Percentiles rank a stretch among this genome's conserved stretches.
phyloP scores from a whole-genome alignment of 1,284 basidiomycete genomes.

The Tilletia indica region DNA sequence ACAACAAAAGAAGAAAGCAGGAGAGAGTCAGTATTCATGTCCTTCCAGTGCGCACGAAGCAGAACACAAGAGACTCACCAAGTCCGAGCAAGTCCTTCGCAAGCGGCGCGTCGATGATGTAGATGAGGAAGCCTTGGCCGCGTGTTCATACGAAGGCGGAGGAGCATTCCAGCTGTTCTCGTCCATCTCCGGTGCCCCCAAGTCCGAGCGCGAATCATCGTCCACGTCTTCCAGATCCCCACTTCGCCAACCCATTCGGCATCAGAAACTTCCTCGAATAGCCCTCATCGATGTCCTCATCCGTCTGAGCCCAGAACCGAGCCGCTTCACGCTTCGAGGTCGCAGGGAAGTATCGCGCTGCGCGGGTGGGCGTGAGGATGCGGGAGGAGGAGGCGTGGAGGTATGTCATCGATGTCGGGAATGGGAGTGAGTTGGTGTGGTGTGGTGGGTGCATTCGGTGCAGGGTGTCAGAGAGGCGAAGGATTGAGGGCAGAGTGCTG shows the following conservation, averaged over 20 bases:
- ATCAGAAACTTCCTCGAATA: neutral
- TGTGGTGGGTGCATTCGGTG: constrained; percentile 15
- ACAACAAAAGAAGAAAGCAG: neutral
- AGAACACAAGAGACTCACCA: neutral
- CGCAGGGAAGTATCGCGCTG: neutral
- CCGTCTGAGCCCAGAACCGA: neutral
- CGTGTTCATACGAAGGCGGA: neutral
- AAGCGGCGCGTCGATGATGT: neutral
- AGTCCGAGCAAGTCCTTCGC: neutral
- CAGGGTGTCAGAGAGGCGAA: neutral
- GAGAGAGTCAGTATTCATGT: neutral
- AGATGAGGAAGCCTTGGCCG: neutral
- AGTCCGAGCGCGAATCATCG: constrained; percentile 13
- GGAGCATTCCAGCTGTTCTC: neutral
- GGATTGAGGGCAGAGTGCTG: constrained; percentile 1
- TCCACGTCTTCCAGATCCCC: neutral
- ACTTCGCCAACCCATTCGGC: neutral
- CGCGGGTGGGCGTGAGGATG: neutral
- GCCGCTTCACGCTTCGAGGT: neutral
- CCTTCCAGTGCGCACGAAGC: no score
- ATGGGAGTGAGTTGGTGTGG: neutral
- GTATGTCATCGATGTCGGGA: neutral
- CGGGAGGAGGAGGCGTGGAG: constrained; percentile 3
- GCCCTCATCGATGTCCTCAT: neutral
- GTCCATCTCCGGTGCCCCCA: constrained; percentile 13